These are phyloP conservation scores for Elsinoe arachidis DNA, from an alignment of 2,329 filamentous ascomycete species.

Conservation along the genomic window DNA sequence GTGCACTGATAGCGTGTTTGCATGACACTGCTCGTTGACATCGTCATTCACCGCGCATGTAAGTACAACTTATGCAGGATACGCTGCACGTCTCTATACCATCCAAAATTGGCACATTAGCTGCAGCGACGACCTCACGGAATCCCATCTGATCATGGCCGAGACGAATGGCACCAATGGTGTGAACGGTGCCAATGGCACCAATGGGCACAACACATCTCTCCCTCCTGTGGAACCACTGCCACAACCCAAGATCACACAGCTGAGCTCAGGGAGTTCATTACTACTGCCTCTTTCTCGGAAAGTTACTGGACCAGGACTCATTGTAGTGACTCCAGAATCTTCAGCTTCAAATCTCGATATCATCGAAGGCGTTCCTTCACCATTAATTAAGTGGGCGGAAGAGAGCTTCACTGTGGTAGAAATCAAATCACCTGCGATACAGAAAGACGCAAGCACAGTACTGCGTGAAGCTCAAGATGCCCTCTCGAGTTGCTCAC, in stretches of 20 bases:
- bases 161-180: background rate
- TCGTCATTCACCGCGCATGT: background rate
- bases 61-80: background rate
- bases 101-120: background rate
- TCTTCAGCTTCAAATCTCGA: conserved; percentile 23
- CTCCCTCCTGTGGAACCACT: background rate
- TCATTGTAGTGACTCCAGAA: conserved; percentile 38
- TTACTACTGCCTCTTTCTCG: conserved; percentile 43
- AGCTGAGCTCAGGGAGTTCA: conserved; percentile 11
- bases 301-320: conserved; percentile 39
- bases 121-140: background rate
- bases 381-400: conserved; percentile 57
- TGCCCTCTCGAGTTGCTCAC: conserved; percentile 18
- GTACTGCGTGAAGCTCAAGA: conserved; percentile 20
- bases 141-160: background rate
- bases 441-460: conserved; percentile 15
- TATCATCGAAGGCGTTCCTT: conserved; percentile 42
- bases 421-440: conserved; percentile 36
- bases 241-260: conserved; percentile 4
- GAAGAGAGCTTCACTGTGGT: conserved; percentile 60
- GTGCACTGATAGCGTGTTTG: background rate
- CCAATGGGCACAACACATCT: background rate
- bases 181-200: background rate
- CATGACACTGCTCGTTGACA: background rate
- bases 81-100: no score